Percentiles rank a stretch among this genome's conserved stretches.
Conservation (phyloP, 768 basidiomycete genomes). For the Coprinopsis strossmayeri region DNA sequence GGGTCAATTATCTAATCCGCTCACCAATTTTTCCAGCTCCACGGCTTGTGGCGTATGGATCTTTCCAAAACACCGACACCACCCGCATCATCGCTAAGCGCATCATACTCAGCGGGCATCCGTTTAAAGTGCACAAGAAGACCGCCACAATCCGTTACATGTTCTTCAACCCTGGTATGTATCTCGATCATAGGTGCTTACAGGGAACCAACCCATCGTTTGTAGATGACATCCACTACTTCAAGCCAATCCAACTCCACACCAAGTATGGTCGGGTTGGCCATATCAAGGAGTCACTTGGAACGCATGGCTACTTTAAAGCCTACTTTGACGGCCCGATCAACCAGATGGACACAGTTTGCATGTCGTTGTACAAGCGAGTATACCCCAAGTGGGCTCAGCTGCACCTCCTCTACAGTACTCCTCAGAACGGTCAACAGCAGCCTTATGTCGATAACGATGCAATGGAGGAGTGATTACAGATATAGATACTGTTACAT, state of each 20-base stretch:
- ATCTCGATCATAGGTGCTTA: too few relatives aligned
- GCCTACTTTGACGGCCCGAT: slow-evolving; percentile 91
- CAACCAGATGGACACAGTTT: slow-evolving; percentile 94
- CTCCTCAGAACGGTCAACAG: neutral
- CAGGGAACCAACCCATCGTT: too few relatives aligned
- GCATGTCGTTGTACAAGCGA: slow-evolving; percentile 93
- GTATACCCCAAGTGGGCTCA: slow-evolving; percentile 85
- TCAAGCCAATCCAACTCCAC: slow-evolving; percentile 87
- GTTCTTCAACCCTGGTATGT: slow-evolving; percentile 87
- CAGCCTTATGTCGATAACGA: slow-evolving; percentile 12
- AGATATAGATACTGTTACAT: too few relatives aligned
- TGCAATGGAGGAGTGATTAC: slow-evolving; percentile 35
- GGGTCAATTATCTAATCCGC: too few relatives aligned
- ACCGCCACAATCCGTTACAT: slow-evolving; percentile 97
- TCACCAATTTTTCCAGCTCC: slow-evolving; percentile 54
- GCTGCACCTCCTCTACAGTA: slow-evolving; percentile 32
- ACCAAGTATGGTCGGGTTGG: slow-evolving; percentile 89
- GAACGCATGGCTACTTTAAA: slow-evolving; percentile 98
- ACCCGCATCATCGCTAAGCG: slow-evolving; percentile 90
- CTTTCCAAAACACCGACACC: slow-evolving; percentile 83
- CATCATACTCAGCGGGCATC: slow-evolving; percentile 92
- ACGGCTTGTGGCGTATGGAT: slow-evolving; percentile 83
- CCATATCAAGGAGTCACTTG: slow-evolving; percentile 87
- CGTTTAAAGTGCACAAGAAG: slow-evolving; percentile 95
- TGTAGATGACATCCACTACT: slow-evolving; percentile 83